Evolutionary conservation across 2,329 filamentous ascomycete species (phyloP), one percentile per base, ranked within the genome.

Genomic region (Fusarium protoensiforme): DNA sequence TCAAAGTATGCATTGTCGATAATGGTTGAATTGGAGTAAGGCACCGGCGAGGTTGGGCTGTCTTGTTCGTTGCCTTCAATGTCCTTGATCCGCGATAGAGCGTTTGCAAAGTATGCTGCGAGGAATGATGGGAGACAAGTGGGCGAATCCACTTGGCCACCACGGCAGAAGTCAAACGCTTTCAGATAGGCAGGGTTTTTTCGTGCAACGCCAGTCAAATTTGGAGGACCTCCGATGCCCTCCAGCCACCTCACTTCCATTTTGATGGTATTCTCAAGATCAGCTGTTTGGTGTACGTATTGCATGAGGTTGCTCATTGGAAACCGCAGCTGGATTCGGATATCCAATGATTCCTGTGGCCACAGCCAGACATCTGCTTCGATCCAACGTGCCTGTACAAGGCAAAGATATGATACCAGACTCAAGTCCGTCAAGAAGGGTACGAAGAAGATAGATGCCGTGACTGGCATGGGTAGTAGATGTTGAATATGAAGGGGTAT

Each of bases 311-410:
- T 13, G 33, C 33, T 41, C 20, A 46, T 46, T 2, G 41, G 41
- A 14, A 46, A 46, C 22, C 22, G 20, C 1, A 46, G 20, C 13
- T 46, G 41, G 41, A 22, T 46, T 24, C 16, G 41, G 16, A 46
- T 14, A 7, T 46, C 41, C 41, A 46, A 24, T 10, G 41, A 46
- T 13, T 54, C 48, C 18, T 31, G 33, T 14, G 16, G 31, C 11
- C 31, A 33, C 20, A 66, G 53, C 64, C 58, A 66, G n/a, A 35
- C 16, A 3, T 62, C 48, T n/a, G 58, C 58, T 4, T 61, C 39
- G 3, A 58, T 18, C 64, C 64, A 66, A 10, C 58, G 58, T 10
- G 64, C 58, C 62, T 66, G 64, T 4, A 57, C n/a, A 27, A 66
- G 20, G 39, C 64, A 66, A 6, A 66, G 48, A 9, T 13, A 14